These are phyloP conservation scores for Ascochyta rabiei DNA, from an alignment of 2,329 filamentous ascomycete genomes.

Conservation along the genomic window DNA sequence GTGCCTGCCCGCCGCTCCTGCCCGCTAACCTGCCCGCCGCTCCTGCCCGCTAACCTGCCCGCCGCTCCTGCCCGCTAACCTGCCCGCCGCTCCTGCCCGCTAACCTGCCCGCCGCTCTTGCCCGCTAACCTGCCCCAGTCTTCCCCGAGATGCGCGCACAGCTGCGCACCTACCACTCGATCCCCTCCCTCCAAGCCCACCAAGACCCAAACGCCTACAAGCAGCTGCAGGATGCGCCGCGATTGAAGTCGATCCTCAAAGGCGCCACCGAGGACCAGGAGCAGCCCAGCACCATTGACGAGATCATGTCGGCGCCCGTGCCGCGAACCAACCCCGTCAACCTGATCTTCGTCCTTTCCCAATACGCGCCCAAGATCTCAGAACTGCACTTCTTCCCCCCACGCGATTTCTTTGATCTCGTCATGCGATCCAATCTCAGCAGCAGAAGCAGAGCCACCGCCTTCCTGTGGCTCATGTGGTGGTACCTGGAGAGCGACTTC, in stretches of 20 bases:
- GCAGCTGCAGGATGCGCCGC: slow-evolving; percentile 93
- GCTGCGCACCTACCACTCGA: slow-evolving; percentile 95
- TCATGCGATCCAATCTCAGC: slow-evolving; percentile 86
- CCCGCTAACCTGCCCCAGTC: slow-evolving; percentile 62
- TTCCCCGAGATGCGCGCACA: slow-evolving; percentile 99
- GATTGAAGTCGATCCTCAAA: slow-evolving; percentile 95
- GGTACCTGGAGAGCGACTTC: slow-evolving; percentile 96
- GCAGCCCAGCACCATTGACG: slow-evolving; percentile 82
- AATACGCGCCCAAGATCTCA: slow-evolving; percentile 87
- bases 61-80: slow-evolving; percentile 22
- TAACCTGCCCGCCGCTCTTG: slow-evolving; percentile 1
- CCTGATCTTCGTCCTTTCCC: slow-evolving; percentile 91
- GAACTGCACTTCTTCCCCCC: slow-evolving; percentile 87
- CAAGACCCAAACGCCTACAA: slow-evolving; percentile 97
- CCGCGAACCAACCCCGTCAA: slow-evolving; percentile 97
- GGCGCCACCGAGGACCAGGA: slow-evolving; percentile 90
- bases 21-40: slow-evolving; percentile 23
- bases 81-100: slow-evolving; percentile 21
- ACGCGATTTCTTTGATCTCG: slow-evolving; percentile 92
- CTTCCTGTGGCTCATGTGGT: slow-evolving; percentile 99
- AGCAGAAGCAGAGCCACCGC: slow-evolving; percentile 83
- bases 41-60: slow-evolving; percentile 22
- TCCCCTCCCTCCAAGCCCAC: slow-evolving; percentile 91
- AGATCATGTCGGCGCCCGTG: slow-evolving; percentile 71
- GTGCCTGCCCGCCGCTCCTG: neutral